phyloP scores from a whole-genome alignment of 2,329 filamentous ascomycete genomes.

The Anthostomella pinea region DNA sequence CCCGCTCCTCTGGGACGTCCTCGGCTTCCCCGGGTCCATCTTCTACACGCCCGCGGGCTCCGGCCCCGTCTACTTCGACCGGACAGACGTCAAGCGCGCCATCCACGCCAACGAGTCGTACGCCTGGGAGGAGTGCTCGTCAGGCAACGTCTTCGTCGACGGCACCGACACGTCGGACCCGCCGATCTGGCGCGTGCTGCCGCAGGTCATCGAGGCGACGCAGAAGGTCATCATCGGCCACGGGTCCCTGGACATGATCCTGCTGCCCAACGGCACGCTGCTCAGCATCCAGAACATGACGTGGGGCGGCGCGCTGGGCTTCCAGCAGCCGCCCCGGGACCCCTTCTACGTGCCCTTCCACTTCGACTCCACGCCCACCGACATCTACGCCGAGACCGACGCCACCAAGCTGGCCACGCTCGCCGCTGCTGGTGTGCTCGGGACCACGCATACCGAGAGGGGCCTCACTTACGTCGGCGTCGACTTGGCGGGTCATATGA shows the following conservation, averaged over 20 bases:
- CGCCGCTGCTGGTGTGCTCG: constrained; percentile 65
- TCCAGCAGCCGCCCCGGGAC: constrained; percentile 56
- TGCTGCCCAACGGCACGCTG: constrained; percentile 67
- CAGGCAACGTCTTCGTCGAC: constrained; percentile 35
- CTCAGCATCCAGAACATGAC: constrained; percentile 79
- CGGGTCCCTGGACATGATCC: constrained; percentile 66
- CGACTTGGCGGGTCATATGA: constrained; percentile 64
- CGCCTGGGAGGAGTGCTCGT: constrained; percentile 27
- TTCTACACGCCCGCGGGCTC: constrained; percentile 62
- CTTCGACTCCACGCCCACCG: constrained; percentile 30
- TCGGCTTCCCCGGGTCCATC: constrained; percentile 56
- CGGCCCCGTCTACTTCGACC: constrained; percentile 64
- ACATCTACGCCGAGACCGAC: constrained; percentile 24
- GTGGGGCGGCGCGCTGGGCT: constrained; percentile 69
- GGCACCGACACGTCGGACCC: constrained; percentile 50
- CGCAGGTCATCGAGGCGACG: constrained; percentile 69
- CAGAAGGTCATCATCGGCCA: constrained; percentile 73
- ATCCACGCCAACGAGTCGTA: constrained; percentile 58
- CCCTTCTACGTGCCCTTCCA: constrained; percentile 70
- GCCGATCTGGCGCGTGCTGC: constrained; percentile 57
- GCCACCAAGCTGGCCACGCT: constrained; percentile 35
- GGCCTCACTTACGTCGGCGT: constrained; percentile 70
- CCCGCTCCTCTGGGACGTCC: constrained; percentile 61
- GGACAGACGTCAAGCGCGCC: constrained; percentile 64
- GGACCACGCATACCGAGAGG: constrained; percentile 69